Base-by-base conservation (phyloP, 495 filamentous ascomycete species). In the Thozetella sp. region DNA sequence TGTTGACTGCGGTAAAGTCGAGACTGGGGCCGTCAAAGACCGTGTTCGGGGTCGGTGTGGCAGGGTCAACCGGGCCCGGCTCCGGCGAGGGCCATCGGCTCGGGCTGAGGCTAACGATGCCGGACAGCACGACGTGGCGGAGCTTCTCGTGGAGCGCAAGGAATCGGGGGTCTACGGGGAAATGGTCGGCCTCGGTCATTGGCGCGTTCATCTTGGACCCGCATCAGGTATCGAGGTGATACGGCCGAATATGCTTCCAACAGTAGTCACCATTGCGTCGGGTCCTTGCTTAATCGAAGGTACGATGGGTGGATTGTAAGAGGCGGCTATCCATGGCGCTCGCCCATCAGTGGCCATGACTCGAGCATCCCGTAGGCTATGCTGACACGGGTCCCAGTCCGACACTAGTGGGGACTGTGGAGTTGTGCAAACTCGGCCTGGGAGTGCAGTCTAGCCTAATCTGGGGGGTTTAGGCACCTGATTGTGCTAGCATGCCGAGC, bases 101-200 rank as follows among this genome's bases (percentile, higher is more conserved):
- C 4, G 40, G 55, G 55, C 90, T 91, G 17, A 57, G 37, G 23
- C 54, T 56, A 20, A 45, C 43, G 43, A 48, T 48, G 43, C 43
- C 43, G 43, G 43, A 48, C 10, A 48, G 43, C 43, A 48, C 43
- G 10, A 48, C 43, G 20, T 48, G 43, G 11, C 43, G 43, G 43
- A 48, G 43, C 43, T 48, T n/a, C 43, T 48, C 11, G 43, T 48
- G 43, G 43, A 48, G 43, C 20, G 43, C 43, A 48, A 48, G 6
- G 10, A 48, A 48, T 48, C 43, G 43, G n/a, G 43, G 43, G 43
- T 48, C 43, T 19, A 48, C 43, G 43, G 43, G 43, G 43, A 48
- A 48, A 15, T 20, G 10, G n/a, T 48, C 43, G 43, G 43, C 43
- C n/a, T 48, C 43, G 9, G 43, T 48, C 43, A 48, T 48, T 48